phyloP scores from a whole-genome alignment of 306 rosid genomes.

The Morella rubra region DNA sequence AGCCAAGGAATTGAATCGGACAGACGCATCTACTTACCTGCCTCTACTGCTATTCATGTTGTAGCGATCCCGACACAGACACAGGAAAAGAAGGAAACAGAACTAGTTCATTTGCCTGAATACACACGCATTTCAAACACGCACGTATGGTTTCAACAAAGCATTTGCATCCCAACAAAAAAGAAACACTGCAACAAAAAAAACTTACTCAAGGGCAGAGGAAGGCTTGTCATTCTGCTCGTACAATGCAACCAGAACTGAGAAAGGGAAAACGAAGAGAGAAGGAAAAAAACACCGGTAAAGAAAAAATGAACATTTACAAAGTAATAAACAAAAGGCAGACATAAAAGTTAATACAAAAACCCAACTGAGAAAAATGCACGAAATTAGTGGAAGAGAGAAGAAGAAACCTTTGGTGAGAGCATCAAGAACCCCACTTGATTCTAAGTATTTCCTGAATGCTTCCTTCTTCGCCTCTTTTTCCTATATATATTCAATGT shows the following conservation, averaged over 20 bases:
- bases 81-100: background rate
- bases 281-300: background rate
- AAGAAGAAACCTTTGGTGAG: constrained; percentile 79
- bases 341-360: background rate
- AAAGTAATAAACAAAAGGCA: background rate
- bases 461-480: constrained; percentile 91
- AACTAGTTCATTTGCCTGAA: background rate
- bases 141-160: background rate
- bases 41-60: background rate
- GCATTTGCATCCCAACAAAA: background rate
- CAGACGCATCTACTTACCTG: background rate
- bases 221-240: constrained; percentile 97
- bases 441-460: constrained; percentile 87
- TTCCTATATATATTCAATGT: constrained; percentile 44
- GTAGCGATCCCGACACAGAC: background rate
- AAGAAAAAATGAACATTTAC: background rate
- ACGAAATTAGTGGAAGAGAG: background rate
- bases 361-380: background rate
- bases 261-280: constrained; percentile 3
- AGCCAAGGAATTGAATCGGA: background rate
- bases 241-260: constrained; percentile 87
- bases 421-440: constrained; percentile 89
- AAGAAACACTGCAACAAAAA: background rate
- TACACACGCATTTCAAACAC: too few species aligned
- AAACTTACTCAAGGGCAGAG: constrained; percentile 84